phyloP scores from a whole-genome alignment of 1,284 basidiomycete genomes.

The Ganoderma lucidum region DNA sequence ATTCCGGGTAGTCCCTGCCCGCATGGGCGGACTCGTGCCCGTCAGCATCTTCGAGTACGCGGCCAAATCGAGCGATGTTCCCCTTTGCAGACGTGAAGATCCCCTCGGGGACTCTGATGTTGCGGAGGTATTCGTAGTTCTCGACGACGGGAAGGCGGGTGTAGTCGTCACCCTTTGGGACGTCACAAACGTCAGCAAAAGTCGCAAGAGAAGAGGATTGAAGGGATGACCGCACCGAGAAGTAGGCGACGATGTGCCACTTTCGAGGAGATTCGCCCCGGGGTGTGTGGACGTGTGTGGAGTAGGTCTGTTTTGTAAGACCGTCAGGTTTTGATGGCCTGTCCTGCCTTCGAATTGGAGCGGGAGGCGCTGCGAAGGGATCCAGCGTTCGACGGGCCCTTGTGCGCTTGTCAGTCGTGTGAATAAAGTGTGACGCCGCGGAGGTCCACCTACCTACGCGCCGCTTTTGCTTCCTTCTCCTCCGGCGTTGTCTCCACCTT shows the following conservation, averaged over 20 bases:
- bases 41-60: conserved; percentile 43
- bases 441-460: conserved; percentile 58
- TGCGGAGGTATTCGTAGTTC: conserved; percentile 72
- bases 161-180: conserved; percentile 68
- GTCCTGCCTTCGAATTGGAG: conserved; percentile 71
- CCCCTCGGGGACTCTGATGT: conserved; percentile 66
- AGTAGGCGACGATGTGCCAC: conserved; percentile 85
- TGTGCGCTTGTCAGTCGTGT: conserved; percentile 26
- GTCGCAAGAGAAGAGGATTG: neutral
- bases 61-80: conserved; percentile 52
- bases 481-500: conserved; percentile 80
- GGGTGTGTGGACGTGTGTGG: conserved; percentile 70
- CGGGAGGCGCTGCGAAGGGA: conserved; percentile 60
- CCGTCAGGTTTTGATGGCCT: conserved; percentile 77
- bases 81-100: conserved; percentile 73
- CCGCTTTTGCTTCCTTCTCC: conserved; percentile 77
- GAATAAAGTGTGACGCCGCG: conserved; percentile 22
- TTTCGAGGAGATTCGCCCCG: conserved; percentile 64
- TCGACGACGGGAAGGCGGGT: conserved; percentile 70
- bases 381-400: conserved; percentile 71
- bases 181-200: neutral
- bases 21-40: conserved; percentile 34
- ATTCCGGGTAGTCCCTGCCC: conserved; percentile 37
- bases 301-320: conserved; percentile 82
- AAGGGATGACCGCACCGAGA: conserved; percentile 57